A percentile compares a stretch with the other conserved stretches of the same genome.
Evolutionary conservation across 192 early-diverging fungal species (phyloP).

Genomic region (Ambispora gerdemannii): DNA sequence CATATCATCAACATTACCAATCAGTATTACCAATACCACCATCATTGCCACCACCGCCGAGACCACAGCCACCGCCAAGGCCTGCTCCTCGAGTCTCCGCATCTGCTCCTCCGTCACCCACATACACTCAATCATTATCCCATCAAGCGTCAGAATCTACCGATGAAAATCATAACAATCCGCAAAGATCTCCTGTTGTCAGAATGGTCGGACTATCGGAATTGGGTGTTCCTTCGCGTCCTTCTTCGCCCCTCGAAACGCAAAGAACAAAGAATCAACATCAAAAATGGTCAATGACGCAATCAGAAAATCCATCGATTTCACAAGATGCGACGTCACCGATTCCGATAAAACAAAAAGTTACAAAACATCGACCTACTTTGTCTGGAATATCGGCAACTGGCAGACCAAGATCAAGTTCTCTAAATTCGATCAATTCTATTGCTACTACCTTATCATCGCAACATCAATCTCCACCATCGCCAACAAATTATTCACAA

Average conservation of each 20-base stretch:
- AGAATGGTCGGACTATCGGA: not conserved
- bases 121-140: not conserved
- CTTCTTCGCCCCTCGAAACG: conserved; percentile 27
- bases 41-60: conserved; percentile 21
- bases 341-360: not conserved
- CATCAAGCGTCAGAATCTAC: not conserved
- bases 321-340: not conserved
- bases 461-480: not conserved
- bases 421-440: not conserved
- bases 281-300: not conserved
- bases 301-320: not conserved
- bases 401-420: conserved; percentile 3
- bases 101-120: not conserved
- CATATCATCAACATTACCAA: conserved; percentile 27
- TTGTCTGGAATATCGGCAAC: not conserved
- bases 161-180: not conserved
- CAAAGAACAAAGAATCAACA: conserved; percentile 15
- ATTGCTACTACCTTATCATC: not conserved
- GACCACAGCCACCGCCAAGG: conserved; percentile 17
- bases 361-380: not conserved
- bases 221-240: not conserved
- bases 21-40: not conserved
- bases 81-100: not conserved
- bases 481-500: not conserved
- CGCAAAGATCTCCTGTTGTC: not conserved